These are phyloP conservation scores for Phytophthora europaea DNA, from an alignment of 352 stramenopile genomes.

Conservation along the genomic window DNA sequence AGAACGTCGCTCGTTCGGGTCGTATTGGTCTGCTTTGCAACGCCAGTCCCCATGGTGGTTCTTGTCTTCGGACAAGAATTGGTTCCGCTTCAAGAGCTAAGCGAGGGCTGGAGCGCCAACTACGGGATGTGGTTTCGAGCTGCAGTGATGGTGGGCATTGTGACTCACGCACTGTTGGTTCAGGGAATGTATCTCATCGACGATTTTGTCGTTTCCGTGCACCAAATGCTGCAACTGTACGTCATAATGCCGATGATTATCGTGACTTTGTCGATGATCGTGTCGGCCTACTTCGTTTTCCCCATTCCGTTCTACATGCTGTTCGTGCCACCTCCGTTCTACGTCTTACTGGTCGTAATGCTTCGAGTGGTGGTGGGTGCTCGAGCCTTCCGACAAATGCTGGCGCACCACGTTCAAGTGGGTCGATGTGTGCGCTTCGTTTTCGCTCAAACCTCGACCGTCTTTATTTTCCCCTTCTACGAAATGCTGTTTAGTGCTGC, in stretches of 20 bases:
- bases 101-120: constrained; percentile 14
- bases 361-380: constrained; percentile 8
- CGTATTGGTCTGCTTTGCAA: constrained; percentile 8
- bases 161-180: constrained; percentile 3
- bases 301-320: constrained; percentile 16
- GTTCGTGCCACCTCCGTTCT: constrained; percentile 8
- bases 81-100: constrained; percentile 11
- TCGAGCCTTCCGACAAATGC: constrained; percentile 8
- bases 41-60: constrained; percentile 14
- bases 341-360: constrained; percentile 8
- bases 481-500: constrained; percentile 10
- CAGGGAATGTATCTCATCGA: constrained; percentile 15
- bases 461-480: constrained; percentile 25
- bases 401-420: constrained; percentile 5
- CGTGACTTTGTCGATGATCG: not conserved
- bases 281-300: constrained; percentile 2
- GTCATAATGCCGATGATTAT: not conserved
- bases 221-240: not conserved
- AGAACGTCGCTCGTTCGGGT: constrained; percentile 8
- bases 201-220: not conserved
- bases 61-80: constrained; percentile 8
- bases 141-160: constrained; percentile 5
- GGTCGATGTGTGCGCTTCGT: constrained; percentile 17
- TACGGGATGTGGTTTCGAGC: constrained; percentile 24
- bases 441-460: constrained; percentile 7